phyloP scores from a whole-genome alignment of 768 basidiomycete genomes.

The Lepiota subincarnata region DNA sequence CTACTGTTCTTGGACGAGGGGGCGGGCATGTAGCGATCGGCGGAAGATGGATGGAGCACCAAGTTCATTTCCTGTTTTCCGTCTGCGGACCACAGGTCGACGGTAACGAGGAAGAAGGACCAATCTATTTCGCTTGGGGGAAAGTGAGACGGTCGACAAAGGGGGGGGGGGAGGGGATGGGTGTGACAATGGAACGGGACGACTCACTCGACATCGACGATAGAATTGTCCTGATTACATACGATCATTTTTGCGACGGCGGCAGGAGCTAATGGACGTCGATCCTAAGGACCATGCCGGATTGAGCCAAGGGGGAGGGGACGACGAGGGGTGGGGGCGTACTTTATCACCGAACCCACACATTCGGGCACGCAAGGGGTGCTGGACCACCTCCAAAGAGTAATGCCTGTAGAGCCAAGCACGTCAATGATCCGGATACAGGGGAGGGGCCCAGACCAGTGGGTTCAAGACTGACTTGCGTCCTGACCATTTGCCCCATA shows the following conservation, averaged over 20 bases:
- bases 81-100: slow-evolving; percentile 90
- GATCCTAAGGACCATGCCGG: slow-evolving; percentile 55
- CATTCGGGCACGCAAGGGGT: slow-evolving; percentile 89
- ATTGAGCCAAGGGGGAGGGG: slow-evolving; percentile 9
- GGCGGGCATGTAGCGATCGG: slow-evolving; percentile 61
- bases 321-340: slow-evolving; percentile 13
- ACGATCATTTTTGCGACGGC: slow-evolving; percentile 84
- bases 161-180: slow-evolving; percentile 1
- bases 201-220: slow-evolving; percentile 75
- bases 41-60: slow-evolving; percentile 79
- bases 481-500: slow-evolving; percentile 71
- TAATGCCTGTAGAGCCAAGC: slow-evolving; percentile 53
- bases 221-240: slow-evolving; percentile 56
- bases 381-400: slow-evolving; percentile 79
- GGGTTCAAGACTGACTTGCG: slow-evolving; percentile 45
- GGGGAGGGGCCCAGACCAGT: background rate
- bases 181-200: background rate
- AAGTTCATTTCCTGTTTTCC: slow-evolving; percentile 83
- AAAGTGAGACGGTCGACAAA: slow-evolving; percentile 13
- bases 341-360: slow-evolving; percentile 98
- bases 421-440: slow-evolving; percentile 16
- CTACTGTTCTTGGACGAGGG: slow-evolving; percentile 34
- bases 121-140: slow-evolving; percentile 72
- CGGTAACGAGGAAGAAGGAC: slow-evolving; percentile 86
- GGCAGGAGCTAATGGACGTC: slow-evolving; percentile 87